Evolutionary conservation across 441 rosid genomes (phyloP).

Genomic region (Euphorbia schlechtendalii): DNA sequence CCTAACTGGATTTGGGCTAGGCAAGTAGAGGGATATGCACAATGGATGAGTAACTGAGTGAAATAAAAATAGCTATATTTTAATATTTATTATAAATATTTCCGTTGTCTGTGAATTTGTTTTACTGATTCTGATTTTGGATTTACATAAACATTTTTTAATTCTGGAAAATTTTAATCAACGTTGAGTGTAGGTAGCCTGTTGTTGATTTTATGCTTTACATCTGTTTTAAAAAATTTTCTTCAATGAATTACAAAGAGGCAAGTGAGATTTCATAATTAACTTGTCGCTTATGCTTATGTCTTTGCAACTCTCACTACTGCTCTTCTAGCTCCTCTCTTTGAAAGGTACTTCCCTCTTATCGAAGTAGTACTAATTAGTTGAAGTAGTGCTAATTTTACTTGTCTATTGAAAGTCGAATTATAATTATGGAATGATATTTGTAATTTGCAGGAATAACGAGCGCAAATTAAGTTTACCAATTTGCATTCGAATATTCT

Average conservation of each 20-base stretch:
- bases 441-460: neutral
- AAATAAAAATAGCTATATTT: neutral
- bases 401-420: too few relatives aligned
- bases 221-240: too few relatives aligned
- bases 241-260: too few relatives aligned
- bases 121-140: neutral
- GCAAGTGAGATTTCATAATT: neutral
- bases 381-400: too few relatives aligned
- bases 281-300: neutral
- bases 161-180: neutral
- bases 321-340: neutral
- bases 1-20: neutral
- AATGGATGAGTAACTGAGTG: neutral
- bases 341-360: neutral
- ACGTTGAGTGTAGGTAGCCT: neutral
- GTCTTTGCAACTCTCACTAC: conserved; percentile 3
- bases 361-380: too few relatives aligned
- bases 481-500: neutral
- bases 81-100: too few relatives aligned
- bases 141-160: too few relatives aligned
- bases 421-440: too few relatives aligned
- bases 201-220: too few relatives aligned
- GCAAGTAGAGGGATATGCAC: neutral
- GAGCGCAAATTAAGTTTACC: neutral
- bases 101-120: neutral